Percentiles rank a stretch among this genome's conserved stretches.
Conservation (phyloP, 2,329 filamentous ascomycete genomes). For the Karstenula rhodostoma region DNA sequence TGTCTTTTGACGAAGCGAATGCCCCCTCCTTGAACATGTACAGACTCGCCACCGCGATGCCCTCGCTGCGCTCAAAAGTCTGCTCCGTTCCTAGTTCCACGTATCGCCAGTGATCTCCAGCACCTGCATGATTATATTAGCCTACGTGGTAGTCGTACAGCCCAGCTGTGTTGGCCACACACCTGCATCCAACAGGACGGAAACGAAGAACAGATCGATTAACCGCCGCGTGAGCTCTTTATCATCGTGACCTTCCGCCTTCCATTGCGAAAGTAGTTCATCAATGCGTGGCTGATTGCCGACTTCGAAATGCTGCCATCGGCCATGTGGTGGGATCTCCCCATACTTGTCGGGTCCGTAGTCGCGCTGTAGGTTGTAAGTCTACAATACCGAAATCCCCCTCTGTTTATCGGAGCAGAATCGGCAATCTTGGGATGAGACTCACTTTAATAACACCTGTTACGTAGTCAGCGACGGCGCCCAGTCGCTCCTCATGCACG, state of each 20-base stretch:
- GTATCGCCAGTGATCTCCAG: constrained; percentile 88
- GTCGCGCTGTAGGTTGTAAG: constrained; percentile 62
- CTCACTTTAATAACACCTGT: constrained; percentile 86
- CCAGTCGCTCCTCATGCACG: constrained; percentile 81
- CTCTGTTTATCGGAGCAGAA: background rate
- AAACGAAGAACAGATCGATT: constrained; percentile 80
- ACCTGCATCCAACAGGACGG: constrained; percentile 83
- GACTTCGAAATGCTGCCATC: constrained; percentile 82
- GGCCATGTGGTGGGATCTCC: constrained; percentile 73
- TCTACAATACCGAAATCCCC: background rate
- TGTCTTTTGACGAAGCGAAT: constrained; percentile 79
- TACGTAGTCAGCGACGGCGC: constrained; percentile 81
- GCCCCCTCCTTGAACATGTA: constrained; percentile 90
- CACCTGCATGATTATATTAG: constrained; percentile 40
- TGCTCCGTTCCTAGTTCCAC: constrained; percentile 84
- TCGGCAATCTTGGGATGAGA: background rate
- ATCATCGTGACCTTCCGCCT: constrained; percentile 61
- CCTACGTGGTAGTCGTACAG: no score
- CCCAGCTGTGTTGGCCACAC: constrained; percentile 62
- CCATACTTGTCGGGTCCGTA: constrained; percentile 66
- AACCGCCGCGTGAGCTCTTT: constrained; percentile 76
- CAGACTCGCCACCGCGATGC: constrained; percentile 75
- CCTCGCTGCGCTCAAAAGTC: constrained; percentile 83
- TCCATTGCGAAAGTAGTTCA: constrained; percentile 72
- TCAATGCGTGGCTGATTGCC: constrained; percentile 76